Percentiles rank a stretch among this genome's conserved stretches.
phyloP scores from a whole-genome alignment of 2,329 filamentous ascomycete species.

The Curvularia lunata region DNA sequence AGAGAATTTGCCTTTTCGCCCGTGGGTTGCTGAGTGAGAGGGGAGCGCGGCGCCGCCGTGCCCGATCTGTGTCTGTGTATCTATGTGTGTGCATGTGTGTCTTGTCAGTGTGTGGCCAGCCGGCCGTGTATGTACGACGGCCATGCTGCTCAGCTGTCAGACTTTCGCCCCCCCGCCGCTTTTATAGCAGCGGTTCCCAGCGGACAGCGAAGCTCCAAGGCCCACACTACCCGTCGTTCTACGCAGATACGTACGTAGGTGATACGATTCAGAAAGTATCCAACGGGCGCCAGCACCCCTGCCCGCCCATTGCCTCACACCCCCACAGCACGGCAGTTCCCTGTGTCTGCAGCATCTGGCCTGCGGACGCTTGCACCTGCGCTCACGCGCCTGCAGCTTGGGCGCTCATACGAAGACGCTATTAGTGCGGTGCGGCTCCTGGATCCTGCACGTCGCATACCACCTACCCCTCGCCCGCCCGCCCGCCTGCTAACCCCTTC shows the following conservation, averaged over 20 bases:
- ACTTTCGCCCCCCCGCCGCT: constrained; percentile 15
- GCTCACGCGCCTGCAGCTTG: constrained; percentile 30
- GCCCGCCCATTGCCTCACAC: constrained; percentile 32
- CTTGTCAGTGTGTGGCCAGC: background rate
- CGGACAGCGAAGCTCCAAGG: constrained; percentile 18
- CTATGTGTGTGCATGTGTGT: too few species aligned
- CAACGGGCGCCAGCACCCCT: constrained; percentile 29
- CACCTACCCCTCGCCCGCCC: constrained; percentile 33
- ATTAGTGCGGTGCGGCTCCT: constrained; percentile 34
- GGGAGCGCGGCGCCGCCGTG: constrained; percentile 9
- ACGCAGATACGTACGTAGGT: constrained; percentile 4
- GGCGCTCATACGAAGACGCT: constrained; percentile 23
- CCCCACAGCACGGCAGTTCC: constrained; percentile 49
- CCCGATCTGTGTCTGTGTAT: background rate
- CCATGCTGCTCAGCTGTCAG: constrained; percentile 23
- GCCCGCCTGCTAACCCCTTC: constrained; percentile 30
- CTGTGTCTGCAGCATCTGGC: constrained; percentile 39
- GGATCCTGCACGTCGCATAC: constrained; percentile 37
- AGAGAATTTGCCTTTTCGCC: constrained; percentile 16
- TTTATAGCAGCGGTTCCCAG: constrained; percentile 28
- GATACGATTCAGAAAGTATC: constrained; percentile 27
- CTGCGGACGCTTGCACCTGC: constrained; percentile 31
- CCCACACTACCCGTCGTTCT: constrained; percentile 23
- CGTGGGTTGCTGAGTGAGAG: constrained; percentile 27
- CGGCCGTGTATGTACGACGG: constrained; percentile 22